Conservation (phyloP, 305 asterid genomes). For the Nicotiana rustica region DNA sequence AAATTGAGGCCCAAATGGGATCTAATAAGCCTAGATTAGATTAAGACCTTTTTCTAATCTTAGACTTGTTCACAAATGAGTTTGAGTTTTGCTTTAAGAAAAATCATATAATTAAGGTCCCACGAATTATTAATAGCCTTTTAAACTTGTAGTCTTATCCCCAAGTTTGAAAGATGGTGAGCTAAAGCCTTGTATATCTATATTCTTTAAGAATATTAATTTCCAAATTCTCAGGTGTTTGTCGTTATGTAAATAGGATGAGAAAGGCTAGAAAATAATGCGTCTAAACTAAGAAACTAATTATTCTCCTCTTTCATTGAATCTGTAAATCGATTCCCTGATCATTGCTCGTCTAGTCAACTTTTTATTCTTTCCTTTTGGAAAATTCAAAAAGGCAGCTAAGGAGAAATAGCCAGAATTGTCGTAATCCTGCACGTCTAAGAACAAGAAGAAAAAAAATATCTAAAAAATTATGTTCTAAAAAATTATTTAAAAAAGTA, state of each 20-base stretch:
- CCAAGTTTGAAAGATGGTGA: slow-evolving; percentile 22
- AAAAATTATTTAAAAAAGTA: too few species aligned
- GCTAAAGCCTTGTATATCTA: neutral
- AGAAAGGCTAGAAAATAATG: slow-evolving; percentile 29
- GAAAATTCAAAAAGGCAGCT: neutral
- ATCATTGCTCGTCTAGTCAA: slow-evolving; percentile 11
- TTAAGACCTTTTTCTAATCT: neutral
- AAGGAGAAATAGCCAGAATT: neutral
- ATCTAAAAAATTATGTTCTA: too few species aligned
- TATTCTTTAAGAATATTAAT: slow-evolving; percentile 9
- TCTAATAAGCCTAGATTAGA: neutral
- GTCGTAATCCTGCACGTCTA: neutral
- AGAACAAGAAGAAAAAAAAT: neutral
- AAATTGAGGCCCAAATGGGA: slow-evolving; percentile 2
- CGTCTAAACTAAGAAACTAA: slow-evolving; percentile 10
- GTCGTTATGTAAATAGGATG: slow-evolving; percentile 26
- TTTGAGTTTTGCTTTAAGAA: neutral
- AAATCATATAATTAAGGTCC: slow-evolving; percentile 4
- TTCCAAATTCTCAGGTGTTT: slow-evolving; percentile 15
- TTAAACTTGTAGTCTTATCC: slow-evolving; percentile 22
- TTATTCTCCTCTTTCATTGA: slow-evolving; percentile 29
- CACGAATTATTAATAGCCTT: neutral
- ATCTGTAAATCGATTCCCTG: neutral
- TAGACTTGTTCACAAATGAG: neutral
- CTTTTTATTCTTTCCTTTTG: neutral